These are phyloP conservation scores for Magnolia changhungtana DNA, from an alignment of 164 flowering plant genomes.

Conservation along the genomic window DNA sequence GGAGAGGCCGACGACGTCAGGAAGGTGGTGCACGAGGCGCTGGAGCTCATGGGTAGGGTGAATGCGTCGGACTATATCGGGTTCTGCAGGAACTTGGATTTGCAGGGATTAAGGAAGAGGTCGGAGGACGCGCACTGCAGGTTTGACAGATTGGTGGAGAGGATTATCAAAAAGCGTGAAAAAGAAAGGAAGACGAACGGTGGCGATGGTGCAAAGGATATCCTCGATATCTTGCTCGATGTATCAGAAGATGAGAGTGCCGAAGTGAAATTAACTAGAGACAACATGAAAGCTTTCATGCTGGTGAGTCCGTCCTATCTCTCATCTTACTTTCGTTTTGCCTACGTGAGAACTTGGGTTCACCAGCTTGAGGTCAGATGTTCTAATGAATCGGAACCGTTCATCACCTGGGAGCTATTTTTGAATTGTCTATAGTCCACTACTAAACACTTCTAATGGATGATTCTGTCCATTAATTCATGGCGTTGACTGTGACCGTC, in stretches of 20 bases:
- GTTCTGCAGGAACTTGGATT: conserved; percentile 38
- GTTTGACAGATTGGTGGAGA: conserved; percentile 45
- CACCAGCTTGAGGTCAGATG: too few relatives aligned
- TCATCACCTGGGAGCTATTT: too few relatives aligned
- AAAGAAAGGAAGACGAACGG: conserved; percentile 17
- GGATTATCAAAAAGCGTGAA: conserved; percentile 33
- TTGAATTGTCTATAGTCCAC: too few relatives aligned
- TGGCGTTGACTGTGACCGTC: too few relatives aligned
- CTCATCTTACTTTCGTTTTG: too few relatives aligned
- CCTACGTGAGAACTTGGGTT: too few relatives aligned
- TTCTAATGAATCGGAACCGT: too few relatives aligned
- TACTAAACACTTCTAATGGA: too few relatives aligned
- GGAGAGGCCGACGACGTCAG: conserved; percentile 31
- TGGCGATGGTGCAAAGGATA: conserved; percentile 22
- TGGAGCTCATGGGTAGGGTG: conserved; percentile 35
- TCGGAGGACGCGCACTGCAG: conserved; percentile 22
- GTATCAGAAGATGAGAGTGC: conserved; percentile 29
- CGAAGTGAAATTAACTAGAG: conserved; percentile 41
- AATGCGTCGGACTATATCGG: conserved; percentile 45
- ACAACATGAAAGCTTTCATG: conserved; percentile 53
- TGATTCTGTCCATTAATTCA: too few relatives aligned
- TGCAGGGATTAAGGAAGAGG: conserved; percentile 42
- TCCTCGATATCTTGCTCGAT: conserved; percentile 49
- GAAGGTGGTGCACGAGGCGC: conserved; percentile 30
- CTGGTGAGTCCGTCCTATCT: conserved; percentile 30